These are phyloP conservation scores for Eremochloa ophiuroides DNA, from an alignment of 176 grass and related monocot genomes.

Conservation along the genomic window DNA sequence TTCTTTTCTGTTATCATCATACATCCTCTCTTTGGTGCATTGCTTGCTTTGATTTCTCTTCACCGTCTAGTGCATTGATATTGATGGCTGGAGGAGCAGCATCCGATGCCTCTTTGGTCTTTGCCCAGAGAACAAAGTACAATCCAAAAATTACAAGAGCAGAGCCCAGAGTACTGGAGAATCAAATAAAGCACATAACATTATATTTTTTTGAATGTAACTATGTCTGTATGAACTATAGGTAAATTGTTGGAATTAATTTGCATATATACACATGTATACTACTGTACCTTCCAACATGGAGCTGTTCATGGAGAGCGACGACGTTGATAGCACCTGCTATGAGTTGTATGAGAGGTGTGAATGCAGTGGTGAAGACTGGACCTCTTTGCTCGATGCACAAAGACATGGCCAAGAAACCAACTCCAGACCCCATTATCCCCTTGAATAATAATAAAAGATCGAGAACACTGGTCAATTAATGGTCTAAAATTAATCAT, in stretches of 20 bases:
- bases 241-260: too few species aligned
- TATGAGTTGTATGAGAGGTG: constrained; percentile 62
- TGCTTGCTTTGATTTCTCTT: not conserved
- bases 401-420: constrained; percentile 77
- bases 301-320: constrained; percentile 65
- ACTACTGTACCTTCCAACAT: constrained; percentile 51
- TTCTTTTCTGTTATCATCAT: too few species aligned
- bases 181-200: not conserved
- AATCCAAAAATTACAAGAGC: constrained; percentile 50
- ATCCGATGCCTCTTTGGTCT: constrained; percentile 41
- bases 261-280: too few species aligned
- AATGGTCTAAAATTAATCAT: too few species aligned
- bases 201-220: too few species aligned
- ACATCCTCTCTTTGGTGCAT: too few species aligned
- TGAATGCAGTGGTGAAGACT: constrained; percentile 80
- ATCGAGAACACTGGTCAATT: too few species aligned
- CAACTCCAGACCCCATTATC: constrained; percentile 53
- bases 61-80: too few species aligned
- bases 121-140: constrained; percentile 79
- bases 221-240: too few species aligned
- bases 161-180: constrained; percentile 47
- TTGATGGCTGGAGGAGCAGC: not conserved
- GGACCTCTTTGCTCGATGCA: constrained; percentile 70
- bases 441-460: too few species aligned
- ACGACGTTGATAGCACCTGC: constrained; percentile 57